Evolutionary conservation across 2,329 filamentous ascomycete genomes (phyloP), one percentile per base, ranked within the genome.

Genomic region (Cordyceps tenuipes): DNA sequence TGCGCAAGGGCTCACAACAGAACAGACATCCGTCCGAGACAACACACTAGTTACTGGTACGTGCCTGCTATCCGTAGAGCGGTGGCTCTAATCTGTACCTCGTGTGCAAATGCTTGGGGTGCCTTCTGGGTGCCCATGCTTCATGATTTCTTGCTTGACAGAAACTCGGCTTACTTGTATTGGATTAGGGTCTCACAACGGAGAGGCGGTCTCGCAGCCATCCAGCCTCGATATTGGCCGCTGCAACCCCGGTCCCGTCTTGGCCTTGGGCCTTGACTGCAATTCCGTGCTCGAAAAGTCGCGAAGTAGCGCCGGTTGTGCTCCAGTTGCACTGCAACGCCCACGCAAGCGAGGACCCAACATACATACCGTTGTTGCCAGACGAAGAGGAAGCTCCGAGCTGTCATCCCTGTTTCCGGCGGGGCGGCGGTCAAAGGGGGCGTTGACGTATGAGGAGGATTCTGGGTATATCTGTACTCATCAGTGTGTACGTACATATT

Each of bases 321-420:
- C 54, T 57, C 55, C 55, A 57, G 49, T 41, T 23, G 39, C 17
- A 19, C 44, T 57, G 46, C 55, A 21, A 57, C 55, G 49, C 46
- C 44, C 55, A 57, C 55, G 36, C 31, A 41, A 12, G 13, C 4
- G 19, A 17, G 17, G 10, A 19, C 29, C 44, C 49, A 29, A 23
- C 23, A 4, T 23, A 4, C 26, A 57, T 23, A 23, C 44, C 44
- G 44, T 31, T 26, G 31, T 41, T 49, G 44, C 54, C 49, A 29
- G 31, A 41, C 54, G 44, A 57, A 57, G 44, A 46, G 54, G 44
- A 49, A 57, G 54, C 54, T 44, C 49, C 15, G 44, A 48, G 21
- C 6, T 49, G 13, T 31, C 44, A 44, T 49, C 54, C 44, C 43
- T 21, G 31, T 57, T 41, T 48, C 44, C 29, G 47, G 54, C 54